Evolutionary conservation across 306 rosid species (phyloP).

Genomic region (Abrus pulchellus): DNA sequence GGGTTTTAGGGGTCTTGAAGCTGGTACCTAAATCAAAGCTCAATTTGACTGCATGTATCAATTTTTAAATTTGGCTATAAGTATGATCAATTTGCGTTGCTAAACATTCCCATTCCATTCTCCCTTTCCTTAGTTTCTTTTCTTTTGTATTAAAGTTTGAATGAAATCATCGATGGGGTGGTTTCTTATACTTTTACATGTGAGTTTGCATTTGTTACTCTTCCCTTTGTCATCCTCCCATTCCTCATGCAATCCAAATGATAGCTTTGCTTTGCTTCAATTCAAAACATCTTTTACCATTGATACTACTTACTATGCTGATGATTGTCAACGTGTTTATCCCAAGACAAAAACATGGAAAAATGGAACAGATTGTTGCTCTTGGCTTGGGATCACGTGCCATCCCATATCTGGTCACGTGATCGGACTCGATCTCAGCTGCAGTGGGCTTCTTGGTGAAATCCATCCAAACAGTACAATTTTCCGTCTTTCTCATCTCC

Average conservation of each 20-base stretch:
- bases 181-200: background rate
- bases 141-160: no score
- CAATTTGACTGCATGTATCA: background rate
- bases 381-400: constrained; percentile 35
- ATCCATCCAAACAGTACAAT: background rate
- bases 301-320: no score
- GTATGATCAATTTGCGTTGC: background rate
- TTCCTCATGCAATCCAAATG: background rate
- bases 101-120: no score
- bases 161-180: constrained; percentile 25
- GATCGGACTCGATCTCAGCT: background rate
- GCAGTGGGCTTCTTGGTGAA: background rate
- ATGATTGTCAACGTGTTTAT: background rate
- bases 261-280: constrained; percentile 36
- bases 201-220: background rate
- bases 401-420: background rate
- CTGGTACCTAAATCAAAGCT: background rate
- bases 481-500: constrained; percentile 8
- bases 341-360: constrained; percentile 1
- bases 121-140: no score
- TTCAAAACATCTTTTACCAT: constrained; percentile 17
- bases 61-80: background rate
- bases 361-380: constrained; percentile 8
- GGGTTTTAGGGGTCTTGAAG: background rate
- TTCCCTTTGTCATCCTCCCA: background rate